Evolutionary conservation across 768 basidiomycete species (phyloP).

Genomic region (Cyathus striatus): DNA sequence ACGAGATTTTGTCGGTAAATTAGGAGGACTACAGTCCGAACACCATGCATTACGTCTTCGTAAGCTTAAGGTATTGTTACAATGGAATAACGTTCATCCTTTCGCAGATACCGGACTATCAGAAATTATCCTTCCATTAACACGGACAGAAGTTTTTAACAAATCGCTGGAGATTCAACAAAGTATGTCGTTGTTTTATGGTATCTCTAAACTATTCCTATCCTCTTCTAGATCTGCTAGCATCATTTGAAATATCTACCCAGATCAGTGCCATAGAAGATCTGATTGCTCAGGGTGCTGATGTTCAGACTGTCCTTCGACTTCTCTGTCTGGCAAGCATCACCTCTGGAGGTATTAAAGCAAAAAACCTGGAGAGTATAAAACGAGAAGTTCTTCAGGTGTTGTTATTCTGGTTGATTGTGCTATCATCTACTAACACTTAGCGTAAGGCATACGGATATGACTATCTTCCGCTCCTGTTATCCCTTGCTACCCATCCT

Average conservation of each 20-base stretch:
- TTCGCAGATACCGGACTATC: conserved; percentile 84
- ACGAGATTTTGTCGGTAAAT: conserved; percentile 90
- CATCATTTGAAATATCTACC: conserved; percentile 77
- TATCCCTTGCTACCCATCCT: conserved; percentile 61
- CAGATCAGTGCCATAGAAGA: conserved; percentile 90
- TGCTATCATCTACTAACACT: conserved; percentile 17
- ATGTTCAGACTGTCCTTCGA: conserved; percentile 73
- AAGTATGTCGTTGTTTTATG: conserved; percentile 44
- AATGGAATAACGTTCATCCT: conserved; percentile 1
- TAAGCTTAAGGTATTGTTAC: conserved; percentile 34
- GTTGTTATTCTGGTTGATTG: conserved; percentile 11
- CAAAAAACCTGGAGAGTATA: conserved; percentile 78
- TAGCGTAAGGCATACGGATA: conserved; percentile 67
- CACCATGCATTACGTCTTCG: conserved; percentile 87
- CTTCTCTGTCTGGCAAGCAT: conserved; percentile 85
- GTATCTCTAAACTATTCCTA: conserved; percentile 3
- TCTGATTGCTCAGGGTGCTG: conserved; percentile 80
- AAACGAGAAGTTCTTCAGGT: conserved; percentile 90
- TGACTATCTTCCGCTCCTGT: conserved; percentile 60
- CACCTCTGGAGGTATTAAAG: conserved; percentile 81
- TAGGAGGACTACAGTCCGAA: conserved; percentile 89
- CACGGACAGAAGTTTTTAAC: conserved; percentile 84
- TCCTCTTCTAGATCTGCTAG: conserved; percentile 70
- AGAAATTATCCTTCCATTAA: conserved; percentile 85
- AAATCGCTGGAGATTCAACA: conserved; percentile 93